phyloP scores from a whole-genome alignment of 495 filamentous ascomycete species.

The Aeminium ludgeri region DNA sequence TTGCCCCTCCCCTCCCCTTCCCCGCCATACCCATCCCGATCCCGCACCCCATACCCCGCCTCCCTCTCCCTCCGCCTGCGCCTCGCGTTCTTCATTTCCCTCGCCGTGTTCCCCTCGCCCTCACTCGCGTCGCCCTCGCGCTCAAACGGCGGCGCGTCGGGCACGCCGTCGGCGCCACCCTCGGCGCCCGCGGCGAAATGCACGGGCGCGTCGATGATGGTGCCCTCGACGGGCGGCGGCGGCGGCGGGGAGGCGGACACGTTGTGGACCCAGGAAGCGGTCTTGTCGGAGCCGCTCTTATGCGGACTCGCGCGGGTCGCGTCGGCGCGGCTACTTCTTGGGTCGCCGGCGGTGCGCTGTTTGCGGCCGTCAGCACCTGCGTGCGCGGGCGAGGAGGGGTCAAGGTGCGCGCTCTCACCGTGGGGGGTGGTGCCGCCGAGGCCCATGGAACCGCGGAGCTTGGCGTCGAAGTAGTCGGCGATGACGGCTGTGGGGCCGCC shows the following conservation, averaged over 20 bases:
- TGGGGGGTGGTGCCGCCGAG: slow-evolving; percentile 2
- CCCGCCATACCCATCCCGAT: slow-evolving; percentile 1
- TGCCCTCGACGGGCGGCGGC: slow-evolving; percentile 38
- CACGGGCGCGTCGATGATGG: slow-evolving; percentile 36
- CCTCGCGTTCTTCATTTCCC: slow-evolving; percentile 11
- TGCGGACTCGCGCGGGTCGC: no score
- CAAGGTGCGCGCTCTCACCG: no score
- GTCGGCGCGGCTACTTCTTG: no score
- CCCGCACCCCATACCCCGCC: not conserved
- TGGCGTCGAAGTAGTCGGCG: slow-evolving; percentile 29
- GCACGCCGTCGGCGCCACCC: slow-evolving; percentile 4
- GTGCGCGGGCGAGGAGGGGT: no score
- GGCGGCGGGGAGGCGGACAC: slow-evolving; percentile 39
- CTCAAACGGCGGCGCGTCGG: slow-evolving; percentile 8
- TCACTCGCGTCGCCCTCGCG: slow-evolving; percentile 2
- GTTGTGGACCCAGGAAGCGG: slow-evolving; percentile 42
- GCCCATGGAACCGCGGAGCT: not conserved
- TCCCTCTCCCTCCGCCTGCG: slow-evolving; percentile 1
- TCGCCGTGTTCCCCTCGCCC: slow-evolving; percentile 10
- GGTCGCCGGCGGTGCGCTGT: slow-evolving; percentile 16
- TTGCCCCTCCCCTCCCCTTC: slow-evolving; percentile 5
- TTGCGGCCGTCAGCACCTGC: slow-evolving; percentile 10
- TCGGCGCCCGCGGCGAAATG: slow-evolving; percentile 17
- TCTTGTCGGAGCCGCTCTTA: slow-evolving; percentile 35
- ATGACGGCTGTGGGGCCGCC: no score